These are phyloP conservation scores for Aspergillus luchuensis DNA, from an alignment of 2,329 filamentous ascomycete genomes.

Conservation along the genomic window DNA sequence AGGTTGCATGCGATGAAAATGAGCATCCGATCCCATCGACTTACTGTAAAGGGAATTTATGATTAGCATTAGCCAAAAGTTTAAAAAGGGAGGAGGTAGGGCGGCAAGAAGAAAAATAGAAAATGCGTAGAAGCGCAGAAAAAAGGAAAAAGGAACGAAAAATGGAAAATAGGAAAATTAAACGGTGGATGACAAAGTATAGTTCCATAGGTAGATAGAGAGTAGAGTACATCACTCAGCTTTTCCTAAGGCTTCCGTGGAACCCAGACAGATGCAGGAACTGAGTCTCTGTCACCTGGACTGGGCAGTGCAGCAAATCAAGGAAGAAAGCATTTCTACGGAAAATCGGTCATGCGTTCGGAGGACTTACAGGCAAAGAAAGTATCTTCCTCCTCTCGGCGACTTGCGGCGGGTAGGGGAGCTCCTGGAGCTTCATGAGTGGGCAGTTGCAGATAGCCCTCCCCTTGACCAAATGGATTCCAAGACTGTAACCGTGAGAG, in stretches of 20 bases:
- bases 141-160: conserved; percentile 6
- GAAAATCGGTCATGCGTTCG: conserved; percentile 26
- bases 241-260: conserved; percentile 27
- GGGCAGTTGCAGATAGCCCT: conserved; percentile 88
- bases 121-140: conserved; percentile 3
- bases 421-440: conserved; percentile 80
- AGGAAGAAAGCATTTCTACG: conserved; percentile 9
- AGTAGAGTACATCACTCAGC: not conserved
- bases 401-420: conserved; percentile 77
- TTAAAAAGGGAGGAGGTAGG: not conserved
- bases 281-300: conserved; percentile 39
- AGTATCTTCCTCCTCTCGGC: conserved; percentile 91
- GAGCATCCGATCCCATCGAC: conserved; percentile 92
- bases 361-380: conserved; percentile 87
- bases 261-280: conserved; percentile 42
- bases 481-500: conserved; percentile 78
- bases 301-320: conserved; percentile 26
- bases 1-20: conserved; percentile 91
- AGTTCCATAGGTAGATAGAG: not conserved
- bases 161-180: conserved; percentile 4
- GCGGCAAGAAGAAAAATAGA: not conserved
- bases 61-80: conserved; percentile 20
- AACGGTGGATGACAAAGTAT: conserved; percentile 1
- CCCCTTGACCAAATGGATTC: conserved; percentile 78
- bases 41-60: conserved; percentile 63